These are phyloP conservation scores for Tylopilus sp. DNA, from an alignment of 768 basidiomycete genomes.

Conservation along the genomic window DNA sequence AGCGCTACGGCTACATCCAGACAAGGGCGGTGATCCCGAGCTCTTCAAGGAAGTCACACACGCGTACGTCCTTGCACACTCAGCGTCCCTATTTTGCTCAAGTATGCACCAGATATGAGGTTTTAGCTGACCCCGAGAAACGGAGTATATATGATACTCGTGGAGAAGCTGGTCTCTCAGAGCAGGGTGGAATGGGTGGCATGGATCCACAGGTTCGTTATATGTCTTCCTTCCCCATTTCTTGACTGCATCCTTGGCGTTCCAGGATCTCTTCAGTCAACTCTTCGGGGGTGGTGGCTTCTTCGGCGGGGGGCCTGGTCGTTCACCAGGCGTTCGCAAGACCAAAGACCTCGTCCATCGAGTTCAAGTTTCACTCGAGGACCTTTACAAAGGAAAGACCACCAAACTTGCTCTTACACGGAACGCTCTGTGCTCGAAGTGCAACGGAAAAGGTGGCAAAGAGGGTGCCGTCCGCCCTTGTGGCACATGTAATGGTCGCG, in stretches of 20 bases:
- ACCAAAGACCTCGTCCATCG: slow-evolving; percentile 99
- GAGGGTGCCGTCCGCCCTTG: slow-evolving; percentile 90
- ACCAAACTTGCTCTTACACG: slow-evolving; percentile 96
- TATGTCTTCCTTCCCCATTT: background rate
- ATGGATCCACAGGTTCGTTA: slow-evolving; percentile 89
- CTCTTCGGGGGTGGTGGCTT: slow-evolving; percentile 86
- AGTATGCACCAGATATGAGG: slow-evolving; percentile 68
- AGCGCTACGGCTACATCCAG: slow-evolving; percentile 82
- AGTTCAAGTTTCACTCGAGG: slow-evolving; percentile 93
- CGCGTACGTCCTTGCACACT: slow-evolving; percentile 56
- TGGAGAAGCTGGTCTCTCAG: slow-evolving; percentile 88
- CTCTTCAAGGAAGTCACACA: slow-evolving; percentile 96
- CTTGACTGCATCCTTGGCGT: background rate
- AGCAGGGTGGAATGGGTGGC: slow-evolving; percentile 86
- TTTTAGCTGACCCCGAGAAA: slow-evolving; percentile 85
- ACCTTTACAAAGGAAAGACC: slow-evolving; percentile 98
- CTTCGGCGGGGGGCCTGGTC: slow-evolving; percentile 65
- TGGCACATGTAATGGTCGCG: slow-evolving; percentile 77
- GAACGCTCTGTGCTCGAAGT: slow-evolving; percentile 89
- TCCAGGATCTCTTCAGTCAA: slow-evolving; percentile 92
- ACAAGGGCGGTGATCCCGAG: slow-evolving; percentile 96
- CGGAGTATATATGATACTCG: slow-evolving; percentile 81
- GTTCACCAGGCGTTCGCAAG: slow-evolving; percentile 75
- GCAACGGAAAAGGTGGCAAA: slow-evolving; percentile 96
- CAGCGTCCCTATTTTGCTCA: slow-evolving; percentile 2